Evolutionary conservation across 2,329 filamentous ascomycete genomes (phyloP).

Genomic region (Lachnellula cervina): DNA sequence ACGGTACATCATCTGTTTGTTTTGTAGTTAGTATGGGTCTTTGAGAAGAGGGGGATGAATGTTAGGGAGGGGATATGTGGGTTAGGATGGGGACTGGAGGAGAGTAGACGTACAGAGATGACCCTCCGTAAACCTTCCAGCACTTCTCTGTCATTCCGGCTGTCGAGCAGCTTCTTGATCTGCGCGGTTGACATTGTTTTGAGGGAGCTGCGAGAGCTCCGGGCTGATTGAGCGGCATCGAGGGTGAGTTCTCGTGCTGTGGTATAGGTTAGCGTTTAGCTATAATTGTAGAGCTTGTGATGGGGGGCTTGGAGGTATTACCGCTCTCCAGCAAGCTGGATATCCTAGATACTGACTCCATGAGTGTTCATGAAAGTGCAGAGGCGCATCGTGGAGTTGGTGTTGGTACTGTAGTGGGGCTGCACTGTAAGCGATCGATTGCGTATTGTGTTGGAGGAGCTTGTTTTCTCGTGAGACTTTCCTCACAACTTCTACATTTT

Average conservation of each 20-base stretch:
- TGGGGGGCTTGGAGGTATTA: constrained; percentile 40
- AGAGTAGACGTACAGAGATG: constrained; percentile 62
- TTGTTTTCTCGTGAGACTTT: background rate
- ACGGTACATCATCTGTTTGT: constrained; percentile 85
- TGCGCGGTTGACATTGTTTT: constrained; percentile 71
- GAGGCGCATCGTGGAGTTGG: constrained; percentile 17
- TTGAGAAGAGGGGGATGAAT: background rate
- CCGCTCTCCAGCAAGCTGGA: constrained; percentile 92
- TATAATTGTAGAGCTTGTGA: background rate
- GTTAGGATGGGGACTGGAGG: background rate
- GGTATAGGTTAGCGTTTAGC: constrained; percentile 12
- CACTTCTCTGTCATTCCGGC: constrained; percentile 86
- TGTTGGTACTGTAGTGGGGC: constrained; percentile 23
- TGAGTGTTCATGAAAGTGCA: constrained; percentile 36
- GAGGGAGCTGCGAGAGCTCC: constrained; percentile 56
- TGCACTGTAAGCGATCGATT: constrained; percentile 8
- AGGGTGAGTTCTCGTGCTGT: constrained; percentile 93
- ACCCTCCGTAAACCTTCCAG: constrained; percentile 87
- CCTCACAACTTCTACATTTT: background rate
- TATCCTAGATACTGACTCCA: constrained; percentile 96
- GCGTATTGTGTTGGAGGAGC: background rate
- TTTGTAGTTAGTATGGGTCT: background rate
- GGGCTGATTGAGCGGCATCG: constrained; percentile 88
- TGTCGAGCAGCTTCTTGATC: constrained; percentile 92
- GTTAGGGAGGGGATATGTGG: background rate